Percentiles rank a stretch among this genome's conserved stretches.
These are phyloP conservation scores for Colletotrichum acutatum DNA, from an alignment of 2,329 filamentous ascomycete genomes.

Conservation along the genomic window DNA sequence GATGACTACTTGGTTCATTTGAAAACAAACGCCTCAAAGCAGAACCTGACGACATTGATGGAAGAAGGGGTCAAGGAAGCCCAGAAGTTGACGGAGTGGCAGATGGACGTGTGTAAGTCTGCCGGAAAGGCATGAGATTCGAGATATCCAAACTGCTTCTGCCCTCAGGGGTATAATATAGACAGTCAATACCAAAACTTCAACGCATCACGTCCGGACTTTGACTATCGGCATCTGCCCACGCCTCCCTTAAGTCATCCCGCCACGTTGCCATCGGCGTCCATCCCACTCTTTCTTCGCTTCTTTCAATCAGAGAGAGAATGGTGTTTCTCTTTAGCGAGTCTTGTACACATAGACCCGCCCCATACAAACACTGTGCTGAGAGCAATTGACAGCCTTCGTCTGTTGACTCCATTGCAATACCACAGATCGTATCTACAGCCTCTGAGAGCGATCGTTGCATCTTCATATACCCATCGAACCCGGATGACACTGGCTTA, in stretches of 20 bases:
- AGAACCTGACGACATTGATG: conserved; percentile 52
- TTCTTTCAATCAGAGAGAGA: conserved; percentile 48
- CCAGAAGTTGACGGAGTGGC: conserved; percentile 54
- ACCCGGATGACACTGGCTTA: conserved; percentile 37
- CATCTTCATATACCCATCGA: conserved; percentile 55
- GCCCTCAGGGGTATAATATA: neutral
- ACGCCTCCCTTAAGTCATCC: conserved; percentile 45
- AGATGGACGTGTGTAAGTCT: conserved; percentile 60
- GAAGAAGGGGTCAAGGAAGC: conserved; percentile 56
- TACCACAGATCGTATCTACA: conserved; percentile 55
- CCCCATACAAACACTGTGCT: conserved; percentile 56
- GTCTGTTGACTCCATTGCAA: conserved; percentile 56
- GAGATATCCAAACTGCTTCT: neutral
- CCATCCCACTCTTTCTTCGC: conserved; percentile 51
- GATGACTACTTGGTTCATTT: conserved; percentile 45
- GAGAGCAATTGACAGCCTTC: conserved; percentile 54
- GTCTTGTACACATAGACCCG: conserved; percentile 54
- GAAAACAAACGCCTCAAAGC: conserved; percentile 48
- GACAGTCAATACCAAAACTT: neutral
- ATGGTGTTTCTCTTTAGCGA: conserved; percentile 48
- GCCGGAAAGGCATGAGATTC: conserved; percentile 51
- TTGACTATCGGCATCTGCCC: conserved; percentile 40
- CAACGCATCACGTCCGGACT: conserved; percentile 12
- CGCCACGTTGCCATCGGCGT: conserved; percentile 47
- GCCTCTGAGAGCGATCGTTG: conserved; percentile 39